Evolutionary conservation across 1,139 yeast genomes (phyloP), one percentile per base, ranked within the genome.

Genomic region (Spencermartinsiella ligniputridi): DNA sequence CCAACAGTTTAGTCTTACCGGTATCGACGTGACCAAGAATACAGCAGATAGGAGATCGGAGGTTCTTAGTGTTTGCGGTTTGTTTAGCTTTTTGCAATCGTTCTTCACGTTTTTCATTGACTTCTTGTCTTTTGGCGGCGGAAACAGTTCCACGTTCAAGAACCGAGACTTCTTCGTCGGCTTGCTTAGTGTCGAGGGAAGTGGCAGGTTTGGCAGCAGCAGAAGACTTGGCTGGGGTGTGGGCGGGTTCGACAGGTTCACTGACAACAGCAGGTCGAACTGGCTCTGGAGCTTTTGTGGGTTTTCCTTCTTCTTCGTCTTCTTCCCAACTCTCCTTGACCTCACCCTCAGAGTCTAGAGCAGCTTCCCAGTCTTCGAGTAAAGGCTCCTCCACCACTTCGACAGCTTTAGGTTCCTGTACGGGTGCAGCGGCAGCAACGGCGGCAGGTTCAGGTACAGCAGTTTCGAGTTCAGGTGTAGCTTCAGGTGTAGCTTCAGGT

Each of bases 11-110:
- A 52, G 98, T 92, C 71, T 92, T 94, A 81, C 99, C 98, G 47
- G 98, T 92, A 76, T 92, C 99, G 68, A 92, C 99, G 74, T 92
- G 99, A 65, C 99, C 99, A 69, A 92, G 78, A 62, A 92, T 94
- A 83, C 96, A 90, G 69, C 98, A 92, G 65, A 92, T 92, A 54
- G 99, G 99, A 50, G 99, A 94, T 70, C 99, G 95, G 62, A 92
- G 72, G 59, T 92, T 61, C 44, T 60, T 57, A 37, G 56, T 50
- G 25, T 60, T 55, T 17, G 71, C 69, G 53, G 56, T 56, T 8
- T 66, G 68, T 43, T 63, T 44, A 3, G 73, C 75, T 52, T 64
- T 68, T 44, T 59, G 61, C 42, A 62, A 57, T 39, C 71, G 66
- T 48, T 65, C 66, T 38, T 63, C 68, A 20, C 71, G 67, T 52